These are phyloP conservation scores for Dactylellina parvicollis DNA, from an alignment of 2,329 filamentous ascomycete species.

Conservation along the genomic window DNA sequence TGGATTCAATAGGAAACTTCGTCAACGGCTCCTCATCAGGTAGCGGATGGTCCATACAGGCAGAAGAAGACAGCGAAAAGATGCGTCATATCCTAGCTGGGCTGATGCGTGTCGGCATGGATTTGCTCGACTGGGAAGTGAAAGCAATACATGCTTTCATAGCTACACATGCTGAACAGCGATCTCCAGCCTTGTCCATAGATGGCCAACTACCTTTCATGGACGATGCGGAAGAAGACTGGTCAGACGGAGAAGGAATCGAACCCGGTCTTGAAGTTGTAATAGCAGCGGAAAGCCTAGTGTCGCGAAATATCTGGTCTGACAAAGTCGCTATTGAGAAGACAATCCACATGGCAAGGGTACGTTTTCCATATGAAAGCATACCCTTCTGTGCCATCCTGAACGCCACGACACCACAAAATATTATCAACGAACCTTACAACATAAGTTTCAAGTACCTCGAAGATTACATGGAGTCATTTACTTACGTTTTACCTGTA, in stretches of 20 bases:
- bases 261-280: slow-evolving; percentile 7
- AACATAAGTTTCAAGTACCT: slow-evolving; percentile 71
- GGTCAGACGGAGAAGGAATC: slow-evolving; percentile 5
- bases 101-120: slow-evolving; percentile 59
- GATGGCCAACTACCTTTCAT: slow-evolving; percentile 29
- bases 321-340: slow-evolving; percentile 67
- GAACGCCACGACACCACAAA: slow-evolving; percentile 68
- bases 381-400: slow-evolving; percentile 79
- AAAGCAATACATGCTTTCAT: slow-evolving; percentile 58
- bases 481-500: slow-evolving; percentile 80
- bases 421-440: slow-evolving; percentile 46
- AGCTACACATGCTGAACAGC: slow-evolving; percentile 54
- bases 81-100: slow-evolving; percentile 60
- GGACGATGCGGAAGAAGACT: neutral
- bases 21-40: slow-evolving; percentile 49
- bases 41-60: slow-evolving; percentile 56
- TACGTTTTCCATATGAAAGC: slow-evolving; percentile 86
- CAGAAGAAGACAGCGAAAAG: slow-evolving; percentile 59
- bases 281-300: slow-evolving; percentile 31
- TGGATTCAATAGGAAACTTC: slow-evolving; percentile 55
- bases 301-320: slow-evolving; percentile 67
- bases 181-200: slow-evolving; percentile 53
- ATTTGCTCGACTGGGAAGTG: slow-evolving; percentile 60
- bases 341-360: slow-evolving; percentile 74
- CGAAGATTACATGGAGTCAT: slow-evolving; percentile 71